phyloP scores from a whole-genome alignment of 2,329 filamentous ascomycete genomes.

The Aspergillus novofumigatus region DNA sequence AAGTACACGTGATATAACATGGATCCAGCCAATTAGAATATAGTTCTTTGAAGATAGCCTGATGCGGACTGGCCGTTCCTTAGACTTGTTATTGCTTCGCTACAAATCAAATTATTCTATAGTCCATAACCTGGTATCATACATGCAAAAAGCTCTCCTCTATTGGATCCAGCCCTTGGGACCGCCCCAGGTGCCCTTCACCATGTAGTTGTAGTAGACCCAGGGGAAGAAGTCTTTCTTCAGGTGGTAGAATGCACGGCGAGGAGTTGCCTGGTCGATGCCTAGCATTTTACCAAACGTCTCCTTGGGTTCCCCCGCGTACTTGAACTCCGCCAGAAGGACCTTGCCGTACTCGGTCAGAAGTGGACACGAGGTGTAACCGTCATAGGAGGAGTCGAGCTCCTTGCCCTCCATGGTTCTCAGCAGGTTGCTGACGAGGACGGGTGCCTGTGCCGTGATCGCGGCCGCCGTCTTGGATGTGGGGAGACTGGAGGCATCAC shows the following conservation, averaged over 20 bases:
- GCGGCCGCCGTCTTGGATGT: conserved; percentile 56
- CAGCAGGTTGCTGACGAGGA: conserved; percentile 50
- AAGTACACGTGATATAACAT: neutral
- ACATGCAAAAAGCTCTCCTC: neutral
- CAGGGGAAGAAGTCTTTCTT: conserved; percentile 67
- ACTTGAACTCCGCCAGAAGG: conserved; percentile 62
- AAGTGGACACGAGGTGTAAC: conserved; percentile 55
- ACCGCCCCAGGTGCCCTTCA: conserved; percentile 61
- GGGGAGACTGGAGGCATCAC: conserved; percentile 57
- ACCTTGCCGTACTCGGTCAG: conserved; percentile 59
- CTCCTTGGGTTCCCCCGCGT: conserved; percentile 60
- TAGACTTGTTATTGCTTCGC: neutral
- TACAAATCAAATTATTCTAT: neutral
- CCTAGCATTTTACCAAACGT: conserved; percentile 55
- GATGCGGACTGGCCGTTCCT: neutral
- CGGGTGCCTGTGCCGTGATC: conserved; percentile 49
- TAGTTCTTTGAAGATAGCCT: neutral
- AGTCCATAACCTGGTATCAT: neutral
- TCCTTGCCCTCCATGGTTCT: conserved; percentile 44
- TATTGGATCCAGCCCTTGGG: conserved; percentile 49
- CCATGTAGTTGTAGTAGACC: conserved; percentile 59
- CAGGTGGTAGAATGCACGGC: conserved; percentile 56
- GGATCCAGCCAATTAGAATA: no score
- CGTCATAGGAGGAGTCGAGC: conserved; percentile 47
- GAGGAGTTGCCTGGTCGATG: conserved; percentile 54